Evolutionary conservation across 441 rosid species (phyloP).

Genomic region (Erysimum pusillum): DNA sequence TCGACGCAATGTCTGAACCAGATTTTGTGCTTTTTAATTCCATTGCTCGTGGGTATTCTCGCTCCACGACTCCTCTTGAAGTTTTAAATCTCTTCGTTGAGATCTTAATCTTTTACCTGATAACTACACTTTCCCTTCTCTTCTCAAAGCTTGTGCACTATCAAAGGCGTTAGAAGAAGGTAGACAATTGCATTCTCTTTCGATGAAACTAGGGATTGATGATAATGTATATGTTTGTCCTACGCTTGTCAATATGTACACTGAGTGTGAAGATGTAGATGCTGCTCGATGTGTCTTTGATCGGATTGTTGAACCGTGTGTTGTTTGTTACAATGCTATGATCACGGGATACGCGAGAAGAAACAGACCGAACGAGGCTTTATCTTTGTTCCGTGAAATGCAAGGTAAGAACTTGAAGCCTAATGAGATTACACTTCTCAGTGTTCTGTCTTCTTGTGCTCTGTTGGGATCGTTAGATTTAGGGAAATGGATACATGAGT

Average conservation of each 20-base stretch:
- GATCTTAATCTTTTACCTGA: conserved; percentile 65
- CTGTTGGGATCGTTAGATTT: conserved; percentile 74
- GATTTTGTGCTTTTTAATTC: conserved; percentile 61
- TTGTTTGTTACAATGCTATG: conserved; percentile 74
- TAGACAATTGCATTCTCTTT: conserved; percentile 74
- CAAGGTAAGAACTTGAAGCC: conserved; percentile 66
- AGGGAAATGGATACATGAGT: conserved; percentile 90
- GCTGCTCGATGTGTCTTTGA: conserved; percentile 72
- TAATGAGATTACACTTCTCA: conserved; percentile 73
- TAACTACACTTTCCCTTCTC: conserved; percentile 71
- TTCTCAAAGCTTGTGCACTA: conserved; percentile 73
- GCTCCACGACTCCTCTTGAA: conserved; percentile 53
- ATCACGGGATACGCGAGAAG: conserved; percentile 68
- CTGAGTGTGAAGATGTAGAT: conserved; percentile 70
- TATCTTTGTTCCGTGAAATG: conserved; percentile 74
- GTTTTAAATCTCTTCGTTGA: conserved; percentile 56
- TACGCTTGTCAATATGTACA: conserved; percentile 74
- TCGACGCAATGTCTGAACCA: conserved; percentile 67
- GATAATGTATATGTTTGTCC: conserved; percentile 63
- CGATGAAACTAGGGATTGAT: conserved; percentile 63
- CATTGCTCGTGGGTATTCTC: conserved; percentile 80
- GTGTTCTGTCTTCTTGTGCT: conserved; percentile 79
- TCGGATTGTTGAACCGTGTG: conserved; percentile 63
- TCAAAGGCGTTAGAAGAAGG: conserved; percentile 70
- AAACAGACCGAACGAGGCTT: conserved; percentile 80